These are phyloP conservation scores for Boletus sp. DNA, from an alignment of 1,284 basidiomycete genomes.

Conservation along the genomic window DNA sequence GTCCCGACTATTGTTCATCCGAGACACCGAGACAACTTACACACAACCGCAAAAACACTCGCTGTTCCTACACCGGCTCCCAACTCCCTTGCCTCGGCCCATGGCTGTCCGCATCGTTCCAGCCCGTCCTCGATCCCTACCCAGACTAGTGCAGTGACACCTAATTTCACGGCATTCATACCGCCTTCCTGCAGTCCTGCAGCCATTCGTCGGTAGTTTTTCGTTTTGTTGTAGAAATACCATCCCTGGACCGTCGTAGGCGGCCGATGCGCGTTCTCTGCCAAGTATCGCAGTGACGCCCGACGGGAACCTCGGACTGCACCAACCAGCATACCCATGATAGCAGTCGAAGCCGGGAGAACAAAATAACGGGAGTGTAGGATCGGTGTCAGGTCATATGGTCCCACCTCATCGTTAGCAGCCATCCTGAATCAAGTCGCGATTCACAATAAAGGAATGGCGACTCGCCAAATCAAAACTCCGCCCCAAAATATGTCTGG, in stretches of 20 bases:
- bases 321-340: constrained; percentile 64
- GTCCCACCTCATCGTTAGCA: constrained; percentile 3
- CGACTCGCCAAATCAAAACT: too few relatives aligned
- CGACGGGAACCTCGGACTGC: constrained; percentile 64
- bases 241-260: constrained; percentile 80
- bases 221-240: constrained; percentile 92
- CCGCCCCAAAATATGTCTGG: too few relatives aligned
- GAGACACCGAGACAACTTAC: constrained; percentile 43
- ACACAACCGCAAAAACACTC: constrained; percentile 52
- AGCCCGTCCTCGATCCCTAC: constrained; percentile 66
- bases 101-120: constrained; percentile 41
- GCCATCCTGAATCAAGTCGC: constrained; percentile 16
- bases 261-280: constrained; percentile 69
- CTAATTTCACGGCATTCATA: constrained; percentile 53
- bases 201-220: constrained; percentile 79
- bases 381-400: constrained; percentile 33
- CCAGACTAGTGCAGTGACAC: constrained; percentile 54
- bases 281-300: constrained; percentile 54
- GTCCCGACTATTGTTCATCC: too few relatives aligned
- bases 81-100: constrained; percentile 50
- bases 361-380: constrained; percentile 32
- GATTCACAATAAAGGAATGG: not conserved
- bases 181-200: constrained; percentile 69
- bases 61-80: constrained; percentile 65
- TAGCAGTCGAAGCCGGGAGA: constrained; percentile 54